A percentile compares a stretch with the other conserved stretches of the same genome.
Conservation (phyloP, 352 stramenopile species). For the Thraustochytrium sp. region DNA sequence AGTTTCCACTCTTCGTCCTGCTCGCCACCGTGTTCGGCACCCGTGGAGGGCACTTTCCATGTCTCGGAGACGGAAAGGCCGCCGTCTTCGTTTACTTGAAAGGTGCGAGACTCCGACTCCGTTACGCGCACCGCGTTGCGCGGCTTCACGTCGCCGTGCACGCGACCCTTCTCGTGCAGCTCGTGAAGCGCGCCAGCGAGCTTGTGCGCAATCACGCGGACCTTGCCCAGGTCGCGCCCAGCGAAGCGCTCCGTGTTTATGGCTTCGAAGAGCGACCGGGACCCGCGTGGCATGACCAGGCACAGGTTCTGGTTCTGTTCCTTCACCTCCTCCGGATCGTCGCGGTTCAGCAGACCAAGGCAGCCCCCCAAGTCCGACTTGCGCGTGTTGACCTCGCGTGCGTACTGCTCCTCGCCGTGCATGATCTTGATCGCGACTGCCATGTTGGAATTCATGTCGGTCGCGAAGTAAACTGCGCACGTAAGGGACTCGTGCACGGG, state of each 20-base stretch:
- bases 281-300: neutral
- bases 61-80: neutral
- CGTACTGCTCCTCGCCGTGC: neutral
- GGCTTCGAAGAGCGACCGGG: neutral
- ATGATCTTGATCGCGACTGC: conserved; percentile 22
- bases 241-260: conserved; percentile 37
- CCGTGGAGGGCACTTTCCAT: neutral
- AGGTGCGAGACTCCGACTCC: neutral
- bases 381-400: neutral
- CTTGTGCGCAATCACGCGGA: neutral
- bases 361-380: neutral
- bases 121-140: neutral
- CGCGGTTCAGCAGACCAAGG: neutral
- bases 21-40: neutral
- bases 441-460: neutral
- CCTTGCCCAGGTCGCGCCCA: neutral
- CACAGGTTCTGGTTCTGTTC: neutral
- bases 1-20: neutral
- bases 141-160: conserved; percentile 28
- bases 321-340: neutral
- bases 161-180: neutral
- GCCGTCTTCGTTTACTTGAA: neutral
- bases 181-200: neutral
- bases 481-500: conserved; percentile 22
- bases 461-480: neutral